Evolutionary conservation across 176 grass and related monocot species (phyloP).

Genomic region (Hsuehochloa calcarea): DNA sequence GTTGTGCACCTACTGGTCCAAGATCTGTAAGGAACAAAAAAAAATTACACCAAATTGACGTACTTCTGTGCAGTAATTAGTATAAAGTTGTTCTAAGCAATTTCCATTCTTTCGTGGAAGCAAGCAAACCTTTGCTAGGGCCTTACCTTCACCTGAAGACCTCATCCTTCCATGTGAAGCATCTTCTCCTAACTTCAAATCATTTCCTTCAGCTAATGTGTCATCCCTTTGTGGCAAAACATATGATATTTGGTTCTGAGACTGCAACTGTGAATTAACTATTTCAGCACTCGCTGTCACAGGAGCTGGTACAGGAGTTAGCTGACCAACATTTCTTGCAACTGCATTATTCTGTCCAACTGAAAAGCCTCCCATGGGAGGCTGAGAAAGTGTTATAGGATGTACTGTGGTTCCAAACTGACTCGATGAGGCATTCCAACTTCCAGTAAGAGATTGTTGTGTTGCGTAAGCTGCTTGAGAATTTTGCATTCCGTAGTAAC

Average conservation of each 20-base stretch:
- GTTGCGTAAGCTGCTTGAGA: constrained; percentile 40
- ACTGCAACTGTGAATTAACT: constrained; percentile 18
- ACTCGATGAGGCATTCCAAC: constrained; percentile 37
- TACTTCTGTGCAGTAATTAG: neutral
- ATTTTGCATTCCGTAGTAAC: constrained; percentile 47
- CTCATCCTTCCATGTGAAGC: constrained; percentile 47
- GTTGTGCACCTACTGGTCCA: constrained; percentile 31
- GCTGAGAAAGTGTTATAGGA: constrained; percentile 33
- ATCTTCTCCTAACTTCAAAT: constrained; percentile 42
- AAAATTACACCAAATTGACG: constrained; percentile 25
- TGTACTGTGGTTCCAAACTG: constrained; percentile 45
- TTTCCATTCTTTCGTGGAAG: neutral
- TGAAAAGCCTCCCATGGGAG: constrained; percentile 30
- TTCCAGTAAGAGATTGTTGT: constrained; percentile 48
- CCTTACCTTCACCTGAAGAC: constrained; percentile 60
- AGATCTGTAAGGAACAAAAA: constrained; percentile 26
- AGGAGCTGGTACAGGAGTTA: constrained; percentile 33
- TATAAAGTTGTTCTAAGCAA: neutral
- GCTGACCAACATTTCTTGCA: constrained; percentile 41
- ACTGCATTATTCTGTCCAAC: constrained; percentile 33
- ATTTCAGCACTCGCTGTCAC: constrained; percentile 23
- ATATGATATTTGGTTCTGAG: constrained; percentile 27
- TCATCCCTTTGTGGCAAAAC: constrained; percentile 30
- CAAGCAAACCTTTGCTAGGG: neutral
- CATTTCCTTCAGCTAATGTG: constrained; percentile 22